phyloP scores from a whole-genome alignment of 345 rosid genomes.

The Cochlearia excelsa region DNA sequence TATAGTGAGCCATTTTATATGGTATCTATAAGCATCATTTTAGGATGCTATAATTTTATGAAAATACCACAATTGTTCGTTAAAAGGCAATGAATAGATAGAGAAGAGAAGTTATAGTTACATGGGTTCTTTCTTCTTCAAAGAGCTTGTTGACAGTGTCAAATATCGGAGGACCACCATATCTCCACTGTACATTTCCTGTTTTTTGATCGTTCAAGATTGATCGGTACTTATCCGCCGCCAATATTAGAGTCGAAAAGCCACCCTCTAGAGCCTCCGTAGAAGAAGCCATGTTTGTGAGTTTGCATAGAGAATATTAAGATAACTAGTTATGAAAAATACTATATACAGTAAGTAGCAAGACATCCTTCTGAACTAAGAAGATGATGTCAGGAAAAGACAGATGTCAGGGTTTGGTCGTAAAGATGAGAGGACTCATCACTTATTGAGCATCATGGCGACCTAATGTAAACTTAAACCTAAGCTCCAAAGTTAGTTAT shows the following conservation, averaged over 20 bases:
- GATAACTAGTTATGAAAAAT: conserved; percentile 1
- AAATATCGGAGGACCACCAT: conserved; percentile 63
- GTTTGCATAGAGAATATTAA: not conserved
- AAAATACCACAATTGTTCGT: not conserved
- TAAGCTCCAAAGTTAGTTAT: conserved; percentile 19
- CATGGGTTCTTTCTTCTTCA: conserved; percentile 69
- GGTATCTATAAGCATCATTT: not conserved
- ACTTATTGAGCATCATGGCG: not conserved
- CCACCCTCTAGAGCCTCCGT: conserved; percentile 13
- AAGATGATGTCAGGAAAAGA: conserved; percentile 18
- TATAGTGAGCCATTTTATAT: not conserved
- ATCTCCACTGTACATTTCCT: conserved; percentile 56
- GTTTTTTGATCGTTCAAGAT: conserved; percentile 48
- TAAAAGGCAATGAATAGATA: not conserved
- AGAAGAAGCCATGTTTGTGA: conserved; percentile 28
- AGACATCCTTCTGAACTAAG: not conserved
- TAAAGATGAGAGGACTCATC: not conserved
- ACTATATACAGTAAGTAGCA: not conserved
- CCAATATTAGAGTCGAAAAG: conserved; percentile 16
- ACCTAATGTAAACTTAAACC: not conserved
- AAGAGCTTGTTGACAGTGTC: conserved; percentile 59
- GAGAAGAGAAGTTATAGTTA: conserved; percentile 18
- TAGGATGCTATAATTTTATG: not conserved
- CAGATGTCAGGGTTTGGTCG: conserved; percentile 22
- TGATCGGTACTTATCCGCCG: conserved; percentile 61